phyloP scores from a whole-genome alignment of 495 filamentous ascomycete species.

The Baudoinia panamericana region DNA sequence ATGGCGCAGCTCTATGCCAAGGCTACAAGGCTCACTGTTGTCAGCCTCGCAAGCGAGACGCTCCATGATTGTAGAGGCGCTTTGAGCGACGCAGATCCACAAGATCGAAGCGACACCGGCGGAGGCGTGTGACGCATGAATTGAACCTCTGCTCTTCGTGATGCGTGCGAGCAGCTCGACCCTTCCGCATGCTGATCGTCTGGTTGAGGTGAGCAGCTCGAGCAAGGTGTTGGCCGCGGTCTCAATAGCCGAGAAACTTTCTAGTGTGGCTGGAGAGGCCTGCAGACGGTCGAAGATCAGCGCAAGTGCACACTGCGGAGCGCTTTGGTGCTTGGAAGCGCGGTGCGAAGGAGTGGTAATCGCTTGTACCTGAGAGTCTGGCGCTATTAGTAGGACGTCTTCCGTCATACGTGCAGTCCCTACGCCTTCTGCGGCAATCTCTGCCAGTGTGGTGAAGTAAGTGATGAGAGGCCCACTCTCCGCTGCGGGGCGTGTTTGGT shows the following conservation, averaged over 20 bases:
- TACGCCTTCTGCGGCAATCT: slow-evolving; percentile 48
- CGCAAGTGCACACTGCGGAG: slow-evolving; percentile 22
- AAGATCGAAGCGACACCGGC: no score
- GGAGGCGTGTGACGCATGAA: no score
- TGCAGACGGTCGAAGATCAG: slow-evolving; percentile 18
- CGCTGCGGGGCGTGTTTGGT: no score
- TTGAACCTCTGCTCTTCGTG: no score
- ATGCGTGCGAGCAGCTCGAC: slow-evolving; percentile 12
- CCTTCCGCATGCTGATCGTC: slow-evolving; percentile 1
- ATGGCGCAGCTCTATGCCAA: slow-evolving; percentile 7
- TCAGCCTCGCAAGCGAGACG: no score
- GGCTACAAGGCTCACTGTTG: background rate
- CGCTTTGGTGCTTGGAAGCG: slow-evolving; percentile 19
- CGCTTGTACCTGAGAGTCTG: slow-evolving; percentile 21
- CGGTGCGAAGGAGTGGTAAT: slow-evolving; percentile 29
- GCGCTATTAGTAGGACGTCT: slow-evolving; percentile 39
- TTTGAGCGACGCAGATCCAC: background rate
- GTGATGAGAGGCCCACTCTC: slow-evolving; percentile 33
- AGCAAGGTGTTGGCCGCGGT: background rate
- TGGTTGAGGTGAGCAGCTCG: slow-evolving; percentile 8
- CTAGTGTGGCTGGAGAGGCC: background rate
- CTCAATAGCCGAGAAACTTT: slow-evolving; percentile 6
- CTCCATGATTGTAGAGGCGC: background rate
- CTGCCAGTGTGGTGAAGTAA: slow-evolving; percentile 46
- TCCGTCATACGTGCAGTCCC: slow-evolving; percentile 70